Evolutionary conservation across 306 rosid genomes (phyloP), one percentile per base, ranked within the genome.

Genomic region (Rosa lucieae): DNA sequence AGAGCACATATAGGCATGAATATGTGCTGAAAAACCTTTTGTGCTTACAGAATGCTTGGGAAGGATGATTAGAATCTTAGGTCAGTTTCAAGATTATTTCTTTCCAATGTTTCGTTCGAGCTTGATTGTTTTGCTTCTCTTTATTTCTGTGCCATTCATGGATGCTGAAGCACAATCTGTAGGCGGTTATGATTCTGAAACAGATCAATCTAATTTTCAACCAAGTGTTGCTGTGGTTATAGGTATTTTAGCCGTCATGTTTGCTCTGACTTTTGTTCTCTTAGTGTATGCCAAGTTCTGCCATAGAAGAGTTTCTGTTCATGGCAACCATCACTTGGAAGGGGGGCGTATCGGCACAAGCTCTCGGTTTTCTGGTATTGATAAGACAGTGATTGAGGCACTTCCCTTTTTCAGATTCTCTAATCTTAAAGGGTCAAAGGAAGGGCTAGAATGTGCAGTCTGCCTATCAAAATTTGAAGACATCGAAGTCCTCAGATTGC

Each of bases 381-480:
- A 93, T 55, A 96, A 91, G 84, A 86, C 91, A 21, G 89, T 83
- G 35, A 86, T 96, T n/a, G 98, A 96, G 75, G 91, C 99, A 53
- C 97, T 96, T 43, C 99, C 99, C n/a, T 93, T 88, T 86, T 96
- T 96, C 66, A 84, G 88, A 87, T 96, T 96, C 79, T 93, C 98
- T 48, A 84, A 94, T 12, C 91, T 95, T 15, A 91, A 80, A 81
- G 99, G 99, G 1, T 88, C 98, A 35, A 96, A 77, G 49, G 93
- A 91, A 74, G 99, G 98, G 2, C 90, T 96, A 0, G 99, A 96
- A 80, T 96, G 99, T 80, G 52, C 96, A 18, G 94, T 96, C 11
- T 96, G 99, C 67, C 75, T 96, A 7, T 91, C 99, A 0, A 95
- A 91, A 63, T 96, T 93, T 6, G 96, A 93, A 88, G 99, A 91